Conservation (phyloP, 257 asterid genomes). For the Datura wrightii region DNA sequence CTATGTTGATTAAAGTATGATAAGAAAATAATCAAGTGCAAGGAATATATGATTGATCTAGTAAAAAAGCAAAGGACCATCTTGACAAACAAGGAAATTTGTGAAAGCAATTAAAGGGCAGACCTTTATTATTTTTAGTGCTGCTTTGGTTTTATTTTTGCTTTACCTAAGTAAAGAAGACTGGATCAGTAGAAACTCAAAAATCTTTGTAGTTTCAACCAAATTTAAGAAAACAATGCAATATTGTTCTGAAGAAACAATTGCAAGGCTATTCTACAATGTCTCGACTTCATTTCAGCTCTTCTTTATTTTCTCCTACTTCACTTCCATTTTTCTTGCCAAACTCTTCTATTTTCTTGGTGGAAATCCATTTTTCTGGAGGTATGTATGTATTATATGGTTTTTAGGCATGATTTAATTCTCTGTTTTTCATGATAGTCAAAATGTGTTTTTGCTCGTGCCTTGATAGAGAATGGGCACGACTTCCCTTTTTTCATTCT, state of each 20-base stretch:
- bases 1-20: not conserved
- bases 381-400: constrained; percentile 41
- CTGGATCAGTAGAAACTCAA: constrained; percentile 43
- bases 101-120: constrained; percentile 62
- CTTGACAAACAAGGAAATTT: constrained; percentile 43
- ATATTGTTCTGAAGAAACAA: constrained; percentile 56
- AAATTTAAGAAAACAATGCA: constrained; percentile 59
- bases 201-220: constrained; percentile 15
- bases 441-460: not conserved
- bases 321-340: constrained; percentile 75
- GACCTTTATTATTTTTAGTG: constrained; percentile 41
- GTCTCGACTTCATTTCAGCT: constrained; percentile 70
- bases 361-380: constrained; percentile 71
- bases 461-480: not conserved
- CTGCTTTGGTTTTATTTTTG: constrained; percentile 48
- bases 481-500: not conserved
- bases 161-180: constrained; percentile 46
- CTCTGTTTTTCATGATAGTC: not conserved
- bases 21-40: not conserved
- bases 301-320: constrained; percentile 69
- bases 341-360: constrained; percentile 72
- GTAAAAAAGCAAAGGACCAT: constrained; percentile 35
- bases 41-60: constrained; percentile 15
- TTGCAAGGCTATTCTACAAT: constrained; percentile 72
- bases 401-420: not conserved